Evolutionary conservation across 805 yeast genomes (phyloP), one percentile per base, ranked within the genome.

Genomic region (Barnettozyma sucrosica): DNA sequence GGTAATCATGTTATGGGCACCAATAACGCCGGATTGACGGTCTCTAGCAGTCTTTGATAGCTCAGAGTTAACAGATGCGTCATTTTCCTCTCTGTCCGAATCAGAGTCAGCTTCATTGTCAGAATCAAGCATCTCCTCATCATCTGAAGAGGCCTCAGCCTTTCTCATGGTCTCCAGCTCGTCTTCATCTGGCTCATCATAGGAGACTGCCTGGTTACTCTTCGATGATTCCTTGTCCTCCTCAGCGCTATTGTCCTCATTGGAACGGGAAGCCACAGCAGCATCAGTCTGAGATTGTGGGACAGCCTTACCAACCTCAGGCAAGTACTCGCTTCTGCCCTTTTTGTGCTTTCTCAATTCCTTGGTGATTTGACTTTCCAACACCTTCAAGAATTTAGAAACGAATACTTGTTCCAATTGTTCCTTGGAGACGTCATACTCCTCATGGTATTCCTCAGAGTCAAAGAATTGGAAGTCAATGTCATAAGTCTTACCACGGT

Each of bases 121-220:
- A 33, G 70, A 70, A 39, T 65, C 71, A 11, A 42, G 42, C 8
- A 63, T 63, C 46, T 78, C 84, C 57, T 83, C 36, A 19, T 33
- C 93, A 53, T 81, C 89, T 49, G 83, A 81, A 36, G 90, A 80
- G 57, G 83, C 79, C 65, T 85, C 92, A 44, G 86, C 95, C 59
- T 76, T 77, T 67, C 82, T 82, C 90, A 88, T 86, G 44, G 87
- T 86, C 64, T 89, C 97, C 51, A 87, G 72, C 63, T 90, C 97
- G 26, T 89, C 98, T 53, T 90, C 97, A 68, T 90, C 98, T 30
- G 97, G 96, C 14, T 81, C 96, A 54, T 90, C 98, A 58, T 89
- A 89, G 2, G 97, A 89, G 36, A 86, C 92, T 16, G 95, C 82
- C 69, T 90, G 96, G 58, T 89, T 88, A 34, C 81, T 73, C 55